Evolutionary conservation across 768 basidiomycete genomes (phyloP).

Genomic region (Tricholomella constricta): DNA sequence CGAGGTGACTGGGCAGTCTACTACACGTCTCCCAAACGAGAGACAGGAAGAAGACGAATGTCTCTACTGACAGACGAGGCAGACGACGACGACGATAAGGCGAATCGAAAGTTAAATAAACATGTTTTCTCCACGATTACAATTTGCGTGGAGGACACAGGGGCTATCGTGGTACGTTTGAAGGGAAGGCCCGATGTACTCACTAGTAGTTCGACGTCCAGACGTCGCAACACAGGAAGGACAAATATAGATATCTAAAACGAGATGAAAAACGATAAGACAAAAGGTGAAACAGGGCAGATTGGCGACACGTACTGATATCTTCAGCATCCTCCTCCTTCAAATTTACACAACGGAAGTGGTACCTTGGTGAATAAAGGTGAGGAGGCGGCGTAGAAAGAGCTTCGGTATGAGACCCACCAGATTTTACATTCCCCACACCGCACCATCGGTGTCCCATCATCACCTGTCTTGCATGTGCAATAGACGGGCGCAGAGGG

Average conservation of each 20-base stretch:
- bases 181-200: conserved; percentile 51
- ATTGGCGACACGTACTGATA: conserved; percentile 59
- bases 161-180: conserved; percentile 31
- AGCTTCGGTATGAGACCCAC: conserved; percentile 31
- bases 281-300: neutral
- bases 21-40: conserved; percentile 20
- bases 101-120: conserved; percentile 31
- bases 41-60: conserved; percentile 11
- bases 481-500: conserved; percentile 43
- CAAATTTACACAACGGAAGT: conserved; percentile 76
- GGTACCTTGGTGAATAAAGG: conserved; percentile 58
- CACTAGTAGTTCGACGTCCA: conserved; percentile 72
- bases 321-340: conserved; percentile 68
- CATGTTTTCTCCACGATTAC: conserved; percentile 39
- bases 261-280: neutral
- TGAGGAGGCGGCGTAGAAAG: conserved; percentile 9
- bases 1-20: conserved; percentile 20
- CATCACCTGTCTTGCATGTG: conserved; percentile 67
- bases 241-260: conserved; percentile 59
- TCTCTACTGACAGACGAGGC: conserved; percentile 22
- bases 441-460: conserved; percentile 80
- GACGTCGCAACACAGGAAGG: conserved; percentile 58
- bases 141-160: conserved; percentile 29
- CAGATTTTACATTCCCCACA: conserved; percentile 75
- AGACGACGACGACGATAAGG: conserved; percentile 9